phyloP scores from a whole-genome alignment of 1,139 yeast species.

The Cylindricascospora bacillispora region DNA sequence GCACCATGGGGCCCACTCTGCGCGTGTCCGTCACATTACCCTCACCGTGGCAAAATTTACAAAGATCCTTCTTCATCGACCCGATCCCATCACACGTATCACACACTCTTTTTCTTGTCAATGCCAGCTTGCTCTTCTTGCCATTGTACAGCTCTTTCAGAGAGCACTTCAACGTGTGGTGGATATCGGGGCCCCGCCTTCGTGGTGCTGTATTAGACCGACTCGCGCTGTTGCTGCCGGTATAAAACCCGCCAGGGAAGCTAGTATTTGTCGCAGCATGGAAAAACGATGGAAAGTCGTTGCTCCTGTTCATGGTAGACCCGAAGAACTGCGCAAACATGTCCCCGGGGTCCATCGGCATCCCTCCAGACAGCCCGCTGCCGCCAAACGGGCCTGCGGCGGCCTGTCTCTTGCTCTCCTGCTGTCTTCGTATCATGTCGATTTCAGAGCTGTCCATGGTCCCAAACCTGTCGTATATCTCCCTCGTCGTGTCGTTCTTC shows the following conservation, averaged over 20 bases:
- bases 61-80: constrained; percentile 27
- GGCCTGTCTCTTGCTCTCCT: constrained; percentile 4
- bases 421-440: constrained; percentile 2
- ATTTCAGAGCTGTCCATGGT: constrained; percentile 31
- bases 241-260: constrained; percentile 1
- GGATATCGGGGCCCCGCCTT: constrained; percentile 34
- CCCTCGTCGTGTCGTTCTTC: constrained; percentile 40
- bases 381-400: neutral
- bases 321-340: constrained; percentile 28
- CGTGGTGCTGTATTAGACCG: too few relatives aligned
- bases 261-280: constrained; percentile 4
- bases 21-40: constrained; percentile 15
- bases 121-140: constrained; percentile 33
- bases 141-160: constrained; percentile 39
- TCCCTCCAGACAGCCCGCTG: constrained; percentile 8
- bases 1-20: constrained; percentile 19
- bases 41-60: constrained; percentile 29
- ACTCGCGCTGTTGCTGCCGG: neutral
- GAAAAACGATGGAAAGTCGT: constrained; percentile 1
- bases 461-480: constrained; percentile 46
- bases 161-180: constrained; percentile 34
- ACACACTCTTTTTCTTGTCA: constrained; percentile 34
- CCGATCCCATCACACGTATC: constrained; percentile 34
- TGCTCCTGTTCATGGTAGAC: neutral
- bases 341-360: constrained; percentile 25